phyloP scores from a whole-genome alignment of 1,284 basidiomycete species.

The Somion occarium region DNA sequence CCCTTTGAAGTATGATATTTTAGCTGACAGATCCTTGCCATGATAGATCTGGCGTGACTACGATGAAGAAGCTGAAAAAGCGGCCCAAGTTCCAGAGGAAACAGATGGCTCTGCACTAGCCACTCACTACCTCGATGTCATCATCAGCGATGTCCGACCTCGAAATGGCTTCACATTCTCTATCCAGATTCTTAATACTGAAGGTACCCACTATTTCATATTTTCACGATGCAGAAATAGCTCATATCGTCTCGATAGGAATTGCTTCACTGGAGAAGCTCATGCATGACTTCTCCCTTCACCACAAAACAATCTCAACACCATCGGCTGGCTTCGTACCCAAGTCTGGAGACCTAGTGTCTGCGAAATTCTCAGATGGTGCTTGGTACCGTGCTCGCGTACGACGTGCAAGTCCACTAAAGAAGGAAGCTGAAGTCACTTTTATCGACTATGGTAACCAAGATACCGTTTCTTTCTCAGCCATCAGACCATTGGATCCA shows the following conservation, averaged over 20 bases:
- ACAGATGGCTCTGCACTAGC: conserved; percentile 55
- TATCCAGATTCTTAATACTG: conserved; percentile 86
- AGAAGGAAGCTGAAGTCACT: conserved; percentile 85
- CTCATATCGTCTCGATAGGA: conserved; percentile 36
- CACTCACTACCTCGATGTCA: conserved; percentile 85
- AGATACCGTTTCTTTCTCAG: conserved; percentile 71
- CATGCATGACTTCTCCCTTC: conserved; percentile 88
- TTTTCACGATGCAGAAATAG: neutral
- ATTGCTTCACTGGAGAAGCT: conserved; percentile 88
- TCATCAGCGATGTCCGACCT: conserved; percentile 85
- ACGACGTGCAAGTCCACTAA: conserved; percentile 73
- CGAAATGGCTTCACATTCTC: conserved; percentile 81
- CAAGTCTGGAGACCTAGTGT: conserved; percentile 83
- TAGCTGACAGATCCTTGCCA: conserved; percentile 5
- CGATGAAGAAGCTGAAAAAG: conserved; percentile 63
- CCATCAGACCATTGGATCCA: conserved; percentile 79
- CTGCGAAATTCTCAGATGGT: conserved; percentile 86
- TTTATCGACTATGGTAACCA: conserved; percentile 92
- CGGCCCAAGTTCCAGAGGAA: conserved; percentile 39
- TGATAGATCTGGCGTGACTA: conserved; percentile 79
- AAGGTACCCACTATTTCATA: conserved; percentile 46
- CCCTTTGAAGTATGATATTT: neutral
- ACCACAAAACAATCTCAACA: conserved; percentile 66
- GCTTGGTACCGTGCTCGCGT: conserved; percentile 94
- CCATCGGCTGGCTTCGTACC: conserved; percentile 65